phyloP scores from a whole-genome alignment of 257 asterid genomes.

The Jasminum sambac region DNA sequence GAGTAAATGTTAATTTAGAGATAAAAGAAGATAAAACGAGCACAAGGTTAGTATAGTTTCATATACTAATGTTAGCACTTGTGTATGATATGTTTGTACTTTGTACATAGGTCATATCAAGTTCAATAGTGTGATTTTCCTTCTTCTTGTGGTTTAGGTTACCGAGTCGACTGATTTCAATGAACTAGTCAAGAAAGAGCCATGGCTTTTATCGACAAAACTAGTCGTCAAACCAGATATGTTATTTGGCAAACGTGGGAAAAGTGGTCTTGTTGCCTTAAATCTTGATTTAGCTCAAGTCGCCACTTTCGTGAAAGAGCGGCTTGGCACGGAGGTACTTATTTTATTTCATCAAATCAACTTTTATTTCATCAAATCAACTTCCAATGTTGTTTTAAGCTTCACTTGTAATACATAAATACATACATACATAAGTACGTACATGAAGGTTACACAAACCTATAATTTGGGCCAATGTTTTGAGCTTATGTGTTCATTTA shows the following conservation, averaged over 20 bases:
- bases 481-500: not conserved
- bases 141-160: constrained; percentile 46
- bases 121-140: not conserved
- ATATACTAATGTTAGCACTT: not conserved
- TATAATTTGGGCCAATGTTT: not conserved
- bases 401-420: not conserved
- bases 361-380: not conserved
- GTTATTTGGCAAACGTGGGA: constrained; percentile 96
- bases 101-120: not conserved
- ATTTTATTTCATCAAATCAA: not conserved
- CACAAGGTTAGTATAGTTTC: too few relatives aligned
- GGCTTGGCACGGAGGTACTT: constrained; percentile 89
- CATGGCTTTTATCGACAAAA: constrained; percentile 81
- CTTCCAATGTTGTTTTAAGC: not conserved
- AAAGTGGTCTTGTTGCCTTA: constrained; percentile 93
- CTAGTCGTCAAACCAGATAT: constrained; percentile 94
- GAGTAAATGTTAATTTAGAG: too few relatives aligned
- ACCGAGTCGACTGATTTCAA: constrained; percentile 74
- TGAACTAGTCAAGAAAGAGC: constrained; percentile 70
- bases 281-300: constrained; percentile 89
- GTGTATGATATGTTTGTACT: not conserved
- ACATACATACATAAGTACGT: not conserved
- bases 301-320: constrained; percentile 74
- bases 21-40: too few relatives aligned
- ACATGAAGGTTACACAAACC: not conserved